Base-by-base conservation (phyloP, 1,284 basidiomycete species). In the Ceratobasidium sp. region DNA sequence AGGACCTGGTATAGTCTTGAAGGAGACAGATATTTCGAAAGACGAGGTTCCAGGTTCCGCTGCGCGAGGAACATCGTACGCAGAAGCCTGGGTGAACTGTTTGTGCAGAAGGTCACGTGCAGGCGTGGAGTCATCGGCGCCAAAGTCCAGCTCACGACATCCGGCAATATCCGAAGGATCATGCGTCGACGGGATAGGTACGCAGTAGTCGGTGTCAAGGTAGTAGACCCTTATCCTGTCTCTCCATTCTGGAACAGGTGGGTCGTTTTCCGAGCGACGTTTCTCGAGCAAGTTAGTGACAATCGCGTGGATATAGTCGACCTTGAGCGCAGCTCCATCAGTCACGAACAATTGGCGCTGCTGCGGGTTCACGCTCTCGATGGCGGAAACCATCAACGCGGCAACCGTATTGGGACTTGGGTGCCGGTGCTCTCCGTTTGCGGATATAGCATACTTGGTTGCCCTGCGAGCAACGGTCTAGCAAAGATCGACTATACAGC, bases 121-220 rank as follows among this genome's bases (percentile, higher is more conserved):
- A 20, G 28, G 28, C 40, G 59, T 26, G 23, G 33, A 33, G 33
- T 40, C 28, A 17, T 62, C 59, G 26, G 59, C 28, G 40, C 40
- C 28, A 33, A 33, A 62, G 26, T 20, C 40, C 33, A 40, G 59
- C 20, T 17, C 28, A 5, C 10, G n/a, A 17, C 20, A 62, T 40
- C 59, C 59, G 23, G n/a, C 28, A 7, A 62, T 20, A 1, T 28
- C n/a, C 5, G 26, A 3, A 20, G 15, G 1, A 4, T 62, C 59
- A 33, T 48, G 1, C 3, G 12, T 10, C 10, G 28, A 4, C 17
- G 59, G 59, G 15, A 62, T 62, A 23, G 59, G 7, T 26, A 26
- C 59, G 20, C 59, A 62, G 26, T 62, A 62, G 9, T 62, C 59
- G 59, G 20, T 33, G 23, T 62, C 59, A 26, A 62, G 59, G 28